Conservation (phyloP, 2,329 filamentous ascomycete genomes). For the Epichloe sp. region DNA sequence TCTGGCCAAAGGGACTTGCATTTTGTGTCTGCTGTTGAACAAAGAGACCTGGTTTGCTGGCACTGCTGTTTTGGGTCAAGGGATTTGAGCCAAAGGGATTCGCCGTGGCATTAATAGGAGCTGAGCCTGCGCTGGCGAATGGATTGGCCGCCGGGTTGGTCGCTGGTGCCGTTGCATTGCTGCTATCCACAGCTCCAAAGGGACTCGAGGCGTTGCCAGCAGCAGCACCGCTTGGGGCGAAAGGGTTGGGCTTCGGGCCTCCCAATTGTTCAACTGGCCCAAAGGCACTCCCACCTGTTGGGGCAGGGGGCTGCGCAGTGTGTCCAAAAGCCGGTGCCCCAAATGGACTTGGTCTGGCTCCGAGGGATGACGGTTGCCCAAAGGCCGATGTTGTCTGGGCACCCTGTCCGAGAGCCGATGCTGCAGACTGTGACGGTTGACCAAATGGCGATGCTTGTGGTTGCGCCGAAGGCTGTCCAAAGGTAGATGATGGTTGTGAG, state of each 20-base stretch:
- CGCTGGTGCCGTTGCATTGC: conserved; percentile 8
- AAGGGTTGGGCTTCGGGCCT: conserved; percentile 26
- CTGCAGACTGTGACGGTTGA: conserved; percentile 24
- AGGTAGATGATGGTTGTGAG: conserved; percentile 19
- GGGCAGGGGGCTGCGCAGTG: conserved; percentile 15
- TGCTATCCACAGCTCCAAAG: conserved; percentile 13
- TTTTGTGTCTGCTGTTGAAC: conserved; percentile 1
- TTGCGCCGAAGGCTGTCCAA: conserved; percentile 27
- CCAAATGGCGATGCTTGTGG: conserved; percentile 22
- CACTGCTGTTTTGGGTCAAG: neutral
- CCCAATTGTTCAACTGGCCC: conserved; percentile 24
- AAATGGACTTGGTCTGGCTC: conserved; percentile 22
- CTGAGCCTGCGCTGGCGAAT: conserved; percentile 10
- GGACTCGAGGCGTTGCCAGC: conserved; percentile 10
- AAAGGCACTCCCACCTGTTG: conserved; percentile 10
- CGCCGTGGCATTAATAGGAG: neutral
- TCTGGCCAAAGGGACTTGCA: conserved; percentile 13
- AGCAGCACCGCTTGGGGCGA: conserved; percentile 12
- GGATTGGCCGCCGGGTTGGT: conserved; percentile 14
- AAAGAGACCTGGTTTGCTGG: conserved; percentile 10
- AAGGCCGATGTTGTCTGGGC: conserved; percentile 22
- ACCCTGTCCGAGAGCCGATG: conserved; percentile 28
- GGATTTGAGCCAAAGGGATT: conserved; percentile 17
- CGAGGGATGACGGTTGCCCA: conserved; percentile 26
- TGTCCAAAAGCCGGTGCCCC: conserved; percentile 22